Evolutionary conservation across 2,329 filamentous ascomycete species (phyloP), one percentile per base, ranked within the genome.

Genomic region (Penicillium sp.): DNA sequence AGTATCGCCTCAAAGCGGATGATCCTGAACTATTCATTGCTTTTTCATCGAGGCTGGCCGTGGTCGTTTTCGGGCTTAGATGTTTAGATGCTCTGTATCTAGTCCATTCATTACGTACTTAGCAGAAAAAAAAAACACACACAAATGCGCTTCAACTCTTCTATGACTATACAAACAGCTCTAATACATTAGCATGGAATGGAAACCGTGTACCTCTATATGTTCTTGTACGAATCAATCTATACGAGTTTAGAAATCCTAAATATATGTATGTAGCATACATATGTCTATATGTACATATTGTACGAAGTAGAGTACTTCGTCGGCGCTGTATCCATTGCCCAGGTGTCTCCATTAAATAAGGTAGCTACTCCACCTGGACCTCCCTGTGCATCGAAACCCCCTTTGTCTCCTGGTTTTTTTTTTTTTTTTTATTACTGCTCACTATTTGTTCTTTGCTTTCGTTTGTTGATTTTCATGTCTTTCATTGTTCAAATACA

Each of bases 181-280:
- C 24, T 7, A 26, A 26, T 26, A 26, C 1, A 9, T 26, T 7
- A 26, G 24, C 24, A 26, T n/a, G 44, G 26, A 26, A 45, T 43
- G 34, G 16, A 34, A 35, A 20, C 32, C 24, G 50, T 45, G 40
- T 44, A 46, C 34, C 26, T 42, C 26, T 42, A 37, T 43, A 49
- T 52, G 48, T 56, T 46, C n/a, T 26, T 47, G 31, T 56, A 52
- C 13, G 32, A 52, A 55, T 44, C 26, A 26, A 49, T 35, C 6
- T 22, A 13, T 37, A 43, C 14, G 18, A 37, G 5, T 26, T 20
- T 11, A 22, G 22, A 20, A 47, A 26, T 7, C 9, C 31, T 34
- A n/a, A 32, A 34, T 32, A 26, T 2, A 9, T 26, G 2, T 26
- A 22, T 34, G 24, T 43, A 29, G 22, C 7, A 14, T 24, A 20